Conservation (phyloP, 306 rosid genomes). For the Trifolium dubium region DNA sequence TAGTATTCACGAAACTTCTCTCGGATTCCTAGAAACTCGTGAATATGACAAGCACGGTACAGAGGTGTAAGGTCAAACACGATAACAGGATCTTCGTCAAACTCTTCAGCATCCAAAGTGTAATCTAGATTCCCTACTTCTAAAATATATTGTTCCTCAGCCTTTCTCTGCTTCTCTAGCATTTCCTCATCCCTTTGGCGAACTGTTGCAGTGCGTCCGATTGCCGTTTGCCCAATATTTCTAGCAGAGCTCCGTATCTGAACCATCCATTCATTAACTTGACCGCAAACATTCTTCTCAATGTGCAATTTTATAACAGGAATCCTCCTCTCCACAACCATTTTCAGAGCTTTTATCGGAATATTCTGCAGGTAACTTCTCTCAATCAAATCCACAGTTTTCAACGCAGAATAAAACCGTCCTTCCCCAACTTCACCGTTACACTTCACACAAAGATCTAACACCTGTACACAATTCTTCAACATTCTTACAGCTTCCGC, state of each 20-base stretch:
- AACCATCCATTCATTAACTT: slow-evolving; percentile 91
- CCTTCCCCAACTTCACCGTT: slow-evolving; percentile 79
- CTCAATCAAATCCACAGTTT: slow-evolving; percentile 75
- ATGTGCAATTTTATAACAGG: slow-evolving; percentile 77
- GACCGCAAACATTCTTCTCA: slow-evolving; percentile 71
- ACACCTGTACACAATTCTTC: slow-evolving; percentile 65
- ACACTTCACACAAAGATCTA: slow-evolving; percentile 89
- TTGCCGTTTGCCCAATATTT: slow-evolving; percentile 82
- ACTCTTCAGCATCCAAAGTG: slow-evolving; percentile 71
- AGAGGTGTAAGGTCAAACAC: slow-evolving; percentile 85
- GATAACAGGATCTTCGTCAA: slow-evolving; percentile 70
- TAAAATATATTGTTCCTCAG: slow-evolving; percentile 66
- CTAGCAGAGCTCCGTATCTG: slow-evolving; percentile 78
- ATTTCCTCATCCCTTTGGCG: slow-evolving; percentile 88
- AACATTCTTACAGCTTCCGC: slow-evolving; percentile 80
- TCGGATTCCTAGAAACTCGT: slow-evolving; percentile 70
- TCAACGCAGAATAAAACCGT: slow-evolving; percentile 80
- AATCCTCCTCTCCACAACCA: slow-evolving; percentile 67
- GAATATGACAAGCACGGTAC: slow-evolving; percentile 87
- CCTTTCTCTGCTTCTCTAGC: slow-evolving; percentile 77
- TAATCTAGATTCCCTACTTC: slow-evolving; percentile 61
- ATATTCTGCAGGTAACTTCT: slow-evolving; percentile 59
- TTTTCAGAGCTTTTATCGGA: slow-evolving; percentile 66
- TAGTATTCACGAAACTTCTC: slow-evolving; percentile 85
- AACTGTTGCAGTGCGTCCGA: slow-evolving; percentile 68